A percentile compares a stretch with the other conserved stretches of the same genome.
Evolutionary conservation across 768 basidiomycete species (phyloP).

Genomic region (Gelatoporia subvermispora): DNA sequence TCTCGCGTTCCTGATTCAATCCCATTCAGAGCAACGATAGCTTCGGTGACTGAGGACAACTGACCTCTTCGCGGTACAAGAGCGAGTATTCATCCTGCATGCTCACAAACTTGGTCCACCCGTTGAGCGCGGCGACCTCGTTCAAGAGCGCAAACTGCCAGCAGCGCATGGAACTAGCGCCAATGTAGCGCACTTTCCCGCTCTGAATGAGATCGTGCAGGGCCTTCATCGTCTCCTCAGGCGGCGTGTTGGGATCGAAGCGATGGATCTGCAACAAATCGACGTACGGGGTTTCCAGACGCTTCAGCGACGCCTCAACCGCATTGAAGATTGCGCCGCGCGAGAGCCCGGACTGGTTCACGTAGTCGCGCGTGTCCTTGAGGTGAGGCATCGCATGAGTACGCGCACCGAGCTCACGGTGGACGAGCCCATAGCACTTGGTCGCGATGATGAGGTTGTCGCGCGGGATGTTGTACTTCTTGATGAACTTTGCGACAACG

Average conservation of each 20-base stretch:
- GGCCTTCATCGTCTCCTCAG: slow-evolving; percentile 46
- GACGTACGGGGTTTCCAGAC: slow-evolving; percentile 32
- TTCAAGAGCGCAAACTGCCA: slow-evolving; percentile 36
- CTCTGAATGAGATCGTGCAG: slow-evolving; percentile 44
- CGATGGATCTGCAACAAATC: slow-evolving; percentile 43
- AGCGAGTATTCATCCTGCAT: slow-evolving; percentile 53
- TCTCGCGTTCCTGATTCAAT: slow-evolving; percentile 37
- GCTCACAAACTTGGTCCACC: slow-evolving; percentile 50
- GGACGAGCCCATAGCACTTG: slow-evolving; percentile 18
- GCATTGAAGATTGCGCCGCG: slow-evolving; percentile 34
- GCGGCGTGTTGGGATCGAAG: slow-evolving; percentile 32
- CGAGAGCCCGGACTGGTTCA: slow-evolving; percentile 43
- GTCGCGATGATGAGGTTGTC: slow-evolving; percentile 22
- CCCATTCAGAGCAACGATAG: not conserved
- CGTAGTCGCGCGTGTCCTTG: slow-evolving; percentile 26
- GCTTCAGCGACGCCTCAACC: slow-evolving; percentile 30
- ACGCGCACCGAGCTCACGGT: slow-evolving; percentile 5
- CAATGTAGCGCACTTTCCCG: slow-evolving; percentile 49
- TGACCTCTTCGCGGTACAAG: slow-evolving; percentile 50
- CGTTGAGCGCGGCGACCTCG: slow-evolving; percentile 37
- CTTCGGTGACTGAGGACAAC: not conserved
- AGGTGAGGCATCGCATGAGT: slow-evolving; percentile 2
- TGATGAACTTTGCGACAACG: slow-evolving; percentile 39
- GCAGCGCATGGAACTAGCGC: slow-evolving; percentile 25
- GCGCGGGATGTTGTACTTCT: slow-evolving; percentile 23